Evolutionary conservation across 2,329 filamentous ascomycete genomes (phyloP), one percentile per base, ranked within the genome.

Genomic region (Penicillium sp.): DNA sequence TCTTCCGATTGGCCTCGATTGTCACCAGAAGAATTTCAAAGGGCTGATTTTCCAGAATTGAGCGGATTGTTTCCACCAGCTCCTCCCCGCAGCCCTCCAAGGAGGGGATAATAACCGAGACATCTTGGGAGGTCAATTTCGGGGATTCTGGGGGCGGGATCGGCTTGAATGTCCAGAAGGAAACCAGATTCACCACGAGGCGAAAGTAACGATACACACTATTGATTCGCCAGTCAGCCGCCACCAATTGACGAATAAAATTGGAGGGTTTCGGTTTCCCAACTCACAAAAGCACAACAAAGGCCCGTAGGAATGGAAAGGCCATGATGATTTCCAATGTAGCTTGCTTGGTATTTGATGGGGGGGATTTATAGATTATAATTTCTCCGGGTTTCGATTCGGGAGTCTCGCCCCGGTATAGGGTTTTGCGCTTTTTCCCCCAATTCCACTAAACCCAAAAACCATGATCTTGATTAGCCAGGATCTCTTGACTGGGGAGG

Each of bases 21-120:
- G 93, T 97, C 57, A 97, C 90, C 53, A 97, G 80, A 49, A 97
- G 88, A 57, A 97, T 76, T 62, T 88, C 85, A 41, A 82, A 84
- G 15, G 88, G 82, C 51, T 81, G 77, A 45, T 76, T 79, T 57
- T 78, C 77, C 41, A 84, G 70, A 42, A 85, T 72, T 15, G 74
- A 75, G 25, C 87, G 81, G 37, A 97, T 82, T 18, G 92, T 96
- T 56, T 89, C 85, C 51, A 87, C 86, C 58, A 97, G 81, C 69
- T 95, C 90, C 66, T 92, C 87, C 57, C 93, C 91, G 59, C 86
- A 87, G 57, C 92, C 90, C 69, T 95, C 90, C 61, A 97, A 92
- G 11, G 92, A 95, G 7, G 93, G 93, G 58, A 97, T 89, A 66
- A 97, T 90, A 61, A 97, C 91, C 6, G 93, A 96, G 67, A 96